A percentile compares a stretch with the other conserved stretches of the same genome.
Evolutionary conservation across 177 flowering plant species (phyloP).

Genomic region (Vitis hybrid): DNA sequence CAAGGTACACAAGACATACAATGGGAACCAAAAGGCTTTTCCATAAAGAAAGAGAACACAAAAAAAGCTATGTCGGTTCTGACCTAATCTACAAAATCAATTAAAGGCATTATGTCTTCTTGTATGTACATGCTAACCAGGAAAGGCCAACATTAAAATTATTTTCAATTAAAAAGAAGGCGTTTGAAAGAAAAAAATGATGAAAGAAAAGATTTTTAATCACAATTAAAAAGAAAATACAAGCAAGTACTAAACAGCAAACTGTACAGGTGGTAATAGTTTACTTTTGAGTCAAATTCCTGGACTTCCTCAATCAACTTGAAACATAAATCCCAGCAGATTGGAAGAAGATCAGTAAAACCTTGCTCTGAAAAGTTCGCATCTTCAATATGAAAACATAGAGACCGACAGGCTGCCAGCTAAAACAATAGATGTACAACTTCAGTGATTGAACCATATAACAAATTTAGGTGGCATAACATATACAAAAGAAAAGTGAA

Average conservation of each 20-base stretch:
- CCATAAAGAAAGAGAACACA: too few species aligned
- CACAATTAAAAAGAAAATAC: neutral
- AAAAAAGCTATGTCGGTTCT: too few species aligned
- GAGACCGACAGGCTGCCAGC: slow-evolving; percentile 89
- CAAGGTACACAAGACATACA: too few species aligned
- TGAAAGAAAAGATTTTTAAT: too few species aligned
- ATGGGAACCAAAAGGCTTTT: too few species aligned
- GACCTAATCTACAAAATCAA: too few species aligned
- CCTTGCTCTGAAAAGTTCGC: slow-evolving; percentile 72
- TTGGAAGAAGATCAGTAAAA: slow-evolving; percentile 75
- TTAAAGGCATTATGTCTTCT: too few species aligned
- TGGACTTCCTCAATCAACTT: slow-evolving; percentile 84
- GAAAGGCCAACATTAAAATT: too few species aligned
- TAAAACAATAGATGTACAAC: slow-evolving; percentile 29
- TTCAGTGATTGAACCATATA: slow-evolving; percentile 6
- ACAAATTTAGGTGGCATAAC: neutral
- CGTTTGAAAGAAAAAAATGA: too few species aligned
- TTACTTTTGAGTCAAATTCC: slow-evolving; percentile 97
- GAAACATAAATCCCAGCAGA: slow-evolving; percentile 82
- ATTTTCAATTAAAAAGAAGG: too few species aligned
- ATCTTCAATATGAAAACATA: slow-evolving; percentile 80
- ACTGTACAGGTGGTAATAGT: neutral
- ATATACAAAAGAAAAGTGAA: neutral
- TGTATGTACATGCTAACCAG: too few species aligned
- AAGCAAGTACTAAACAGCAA: neutral